phyloP scores from a whole-genome alignment of 2,329 filamentous ascomycete species.

The Cryoendolithus antarcticus region DNA sequence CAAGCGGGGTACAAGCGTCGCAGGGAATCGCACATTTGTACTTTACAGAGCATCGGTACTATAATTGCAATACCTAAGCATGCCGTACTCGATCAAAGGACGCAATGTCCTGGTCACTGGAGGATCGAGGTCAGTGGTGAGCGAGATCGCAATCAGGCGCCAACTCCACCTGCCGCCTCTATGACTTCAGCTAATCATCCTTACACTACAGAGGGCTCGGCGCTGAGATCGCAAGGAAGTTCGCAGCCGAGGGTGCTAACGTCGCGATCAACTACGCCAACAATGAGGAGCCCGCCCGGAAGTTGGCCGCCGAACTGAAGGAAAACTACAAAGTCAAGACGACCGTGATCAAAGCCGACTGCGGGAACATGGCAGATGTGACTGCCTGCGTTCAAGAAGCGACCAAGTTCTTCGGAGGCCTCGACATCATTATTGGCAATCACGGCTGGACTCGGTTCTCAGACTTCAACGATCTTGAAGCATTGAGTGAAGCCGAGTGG shows the following conservation, averaged over 20 bases:
- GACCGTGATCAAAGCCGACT: slow-evolving; percentile 52
- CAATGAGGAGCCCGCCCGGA: slow-evolving; percentile 46
- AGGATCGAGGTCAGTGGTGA: slow-evolving; percentile 42
- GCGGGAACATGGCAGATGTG: slow-evolving; percentile 48
- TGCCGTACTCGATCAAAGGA: slow-evolving; percentile 51
- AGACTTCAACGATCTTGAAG: slow-evolving; percentile 45
- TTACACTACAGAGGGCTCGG: slow-evolving; percentile 52
- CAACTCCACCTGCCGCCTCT: neutral
- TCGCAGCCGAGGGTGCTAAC: slow-evolving; percentile 56
- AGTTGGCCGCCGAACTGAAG: slow-evolving; percentile 44
- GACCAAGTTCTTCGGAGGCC: slow-evolving; percentile 47
- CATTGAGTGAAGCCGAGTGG: slow-evolving; percentile 50
- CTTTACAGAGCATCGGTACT: neutral
- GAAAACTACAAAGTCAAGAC: slow-evolving; percentile 40
- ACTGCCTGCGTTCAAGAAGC: slow-evolving; percentile 46
- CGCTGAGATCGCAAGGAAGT: slow-evolving; percentile 52
- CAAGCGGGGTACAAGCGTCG: too few relatives aligned
- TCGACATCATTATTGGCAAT: slow-evolving; percentile 72
- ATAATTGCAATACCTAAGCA: slow-evolving; percentile 19
- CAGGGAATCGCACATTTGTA: neutral
- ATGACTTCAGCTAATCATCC: slow-evolving; percentile 2
- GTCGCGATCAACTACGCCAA: slow-evolving; percentile 63
- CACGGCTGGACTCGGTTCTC: slow-evolving; percentile 54
- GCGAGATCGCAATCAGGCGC: neutral
- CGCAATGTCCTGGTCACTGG: slow-evolving; percentile 54